Evolutionary conservation across 192 early-diverging fungal genomes (phyloP), one percentile per base, ranked within the genome.

Genomic region (Umbelopsis ramanniana): DNA sequence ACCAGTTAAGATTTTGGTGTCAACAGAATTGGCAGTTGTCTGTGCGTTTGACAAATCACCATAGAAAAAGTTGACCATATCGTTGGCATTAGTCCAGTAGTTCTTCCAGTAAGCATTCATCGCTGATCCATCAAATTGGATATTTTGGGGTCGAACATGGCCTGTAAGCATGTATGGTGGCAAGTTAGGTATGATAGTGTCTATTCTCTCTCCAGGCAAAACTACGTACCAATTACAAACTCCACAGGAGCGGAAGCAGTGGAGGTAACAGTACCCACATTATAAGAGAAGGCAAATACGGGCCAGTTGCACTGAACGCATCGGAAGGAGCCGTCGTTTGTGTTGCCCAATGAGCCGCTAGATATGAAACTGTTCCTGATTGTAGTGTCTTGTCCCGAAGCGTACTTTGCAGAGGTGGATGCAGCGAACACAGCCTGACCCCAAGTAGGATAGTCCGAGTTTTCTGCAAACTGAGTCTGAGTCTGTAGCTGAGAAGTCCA

Each of bases 41-140:
- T 47, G 45, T 2, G 67, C 67, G 46, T 19, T 47, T 19, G 67
- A 33, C 45, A 47, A 68, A 9, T 68, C 67, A 22, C 46, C 46
- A 29, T 68, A 68, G 46, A 68, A 68, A 24, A 47, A 68, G 40
- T 68, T 46, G 67, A 68, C 22, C 40, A 68, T 46, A 46, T 48
- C 43, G 22, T 68, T 46, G 14, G 45, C 40, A 48, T 38, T 63
- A 3, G 57, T 19, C 57, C 46, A 46, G 22, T 68, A 68, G 43
- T 68, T 68, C 43, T 24, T 15, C 67, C 67, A 68, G 21, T 46
- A 68, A 14, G 67, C 67, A 10, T 68, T 45, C 21, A 23, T 48
- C 29, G 19, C 46, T 6, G n/a, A 21, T 24, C 45, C 40, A 11
- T 26, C 43, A 22, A 46, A 48, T 24, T 47, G n/a, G 26, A 68